Conservation (phyloP, 1,284 basidiomycete species). For the Pseudozyma sp. region DNA sequence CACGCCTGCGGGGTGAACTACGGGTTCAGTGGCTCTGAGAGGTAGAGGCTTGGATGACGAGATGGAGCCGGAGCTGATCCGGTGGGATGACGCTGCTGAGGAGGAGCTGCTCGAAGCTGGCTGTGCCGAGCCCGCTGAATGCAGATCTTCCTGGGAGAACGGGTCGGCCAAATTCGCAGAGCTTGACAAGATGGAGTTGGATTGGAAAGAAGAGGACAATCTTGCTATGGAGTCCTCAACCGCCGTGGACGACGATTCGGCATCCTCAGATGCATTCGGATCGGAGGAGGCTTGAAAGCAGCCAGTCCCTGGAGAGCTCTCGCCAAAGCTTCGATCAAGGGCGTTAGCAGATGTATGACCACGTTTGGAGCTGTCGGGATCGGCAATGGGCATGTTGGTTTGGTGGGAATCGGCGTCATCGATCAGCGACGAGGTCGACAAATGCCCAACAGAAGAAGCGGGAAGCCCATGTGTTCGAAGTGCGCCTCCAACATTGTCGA, state of each 20-base stretch:
- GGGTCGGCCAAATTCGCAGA: slow-evolving; percentile 53
- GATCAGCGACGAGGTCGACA: slow-evolving; percentile 27
- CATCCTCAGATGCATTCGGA: background rate
- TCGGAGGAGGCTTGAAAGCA: slow-evolving; percentile 22
- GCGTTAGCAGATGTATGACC: background rate
- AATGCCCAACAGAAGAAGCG: slow-evolving; percentile 9
- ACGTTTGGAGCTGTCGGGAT: background rate
- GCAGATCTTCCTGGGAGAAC: slow-evolving; percentile 25
- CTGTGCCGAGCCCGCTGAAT: background rate
- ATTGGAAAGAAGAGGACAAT: slow-evolving; percentile 9
- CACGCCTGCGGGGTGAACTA: slow-evolving; percentile 1
- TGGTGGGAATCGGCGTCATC: slow-evolving; percentile 7
- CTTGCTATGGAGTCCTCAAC: background rate
- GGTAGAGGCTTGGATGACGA: background rate
- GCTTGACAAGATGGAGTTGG: slow-evolving; percentile 43
- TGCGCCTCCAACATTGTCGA: background rate
- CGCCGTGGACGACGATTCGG: background rate
- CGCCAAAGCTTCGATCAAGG: slow-evolving; percentile 23
- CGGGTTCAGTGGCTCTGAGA: background rate
- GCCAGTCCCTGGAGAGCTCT: slow-evolving; percentile 43
- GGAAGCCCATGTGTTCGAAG: background rate
- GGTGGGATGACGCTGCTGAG: background rate
- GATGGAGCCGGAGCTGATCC: too few species aligned
- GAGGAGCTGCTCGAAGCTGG: background rate
- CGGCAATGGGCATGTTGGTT: background rate